Base-by-base conservation (phyloP, 2,329 filamentous ascomycete genomes). In the Colletotrichum tamarilloi region DNA sequence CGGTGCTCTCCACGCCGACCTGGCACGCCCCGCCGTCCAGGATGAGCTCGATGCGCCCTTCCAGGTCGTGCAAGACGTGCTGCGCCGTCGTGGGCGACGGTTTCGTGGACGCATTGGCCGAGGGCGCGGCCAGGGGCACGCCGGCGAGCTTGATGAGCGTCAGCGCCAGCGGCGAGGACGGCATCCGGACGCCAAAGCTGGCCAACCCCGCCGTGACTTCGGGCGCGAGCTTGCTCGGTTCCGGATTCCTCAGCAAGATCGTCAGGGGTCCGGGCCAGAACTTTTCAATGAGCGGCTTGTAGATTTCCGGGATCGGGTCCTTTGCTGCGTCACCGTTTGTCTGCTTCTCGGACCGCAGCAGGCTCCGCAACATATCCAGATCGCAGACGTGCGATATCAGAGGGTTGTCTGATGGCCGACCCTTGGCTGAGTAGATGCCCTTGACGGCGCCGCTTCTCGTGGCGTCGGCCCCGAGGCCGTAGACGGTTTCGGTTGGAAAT, bases 181-280 rank as follows among this genome's bases (percentile, higher is more conserved):
- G 97, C 91, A 99, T 97, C 46, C 97, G 92, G 49, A 92, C 95
- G 62, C 95, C 97, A 82, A 99, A 98, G 0, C 94, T 97, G 9
- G 86, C 80, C 35, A 98, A 88, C 0, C 92, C 93, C 1, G 96
- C 95, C 3, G 97, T 98, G 12, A 98, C 96, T 82, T 98, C 95
- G n/a, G 94, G 91, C 0, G 96, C 95, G 7, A 99, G 88, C 16
- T 87, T 87, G 1, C 93, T 94, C 1, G 84, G 84, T n/a, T 84
- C 77, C 0, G 94, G 93, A 63, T 94, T 93, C 0, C 93, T 94
- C 7, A 99, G 87, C 57, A 99, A 88, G 75, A 99, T 95, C 0
- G 97, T 99, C 66, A 99, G 84, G 0, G 97, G 95, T 0, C 97
- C 97, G 0, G 97, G 97, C 97, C 97, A 99, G 86, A 98, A 99